A percentile compares a stretch with the other conserved stretches of the same genome.
phyloP scores from a whole-genome alignment of 805 yeast species.

The Candida chilensis region DNA sequence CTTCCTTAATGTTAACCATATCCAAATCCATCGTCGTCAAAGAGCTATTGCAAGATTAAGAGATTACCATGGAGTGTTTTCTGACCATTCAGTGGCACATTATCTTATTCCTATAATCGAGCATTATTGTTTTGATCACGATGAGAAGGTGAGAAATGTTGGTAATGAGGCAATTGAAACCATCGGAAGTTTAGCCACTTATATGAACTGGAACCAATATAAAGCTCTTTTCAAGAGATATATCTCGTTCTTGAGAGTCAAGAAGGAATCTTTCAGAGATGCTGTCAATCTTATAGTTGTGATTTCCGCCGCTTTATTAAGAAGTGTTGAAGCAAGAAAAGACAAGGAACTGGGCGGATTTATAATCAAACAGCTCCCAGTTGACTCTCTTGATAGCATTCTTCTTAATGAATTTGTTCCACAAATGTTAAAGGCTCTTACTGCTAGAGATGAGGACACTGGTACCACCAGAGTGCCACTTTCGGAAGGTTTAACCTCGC shows the following conservation, averaged over 20 bases:
- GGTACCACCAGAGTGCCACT: constrained; percentile 67
- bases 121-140: constrained; percentile 54
- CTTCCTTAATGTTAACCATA: constrained; percentile 67
- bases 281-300: constrained; percentile 50
- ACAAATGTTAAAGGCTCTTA: constrained; percentile 49
- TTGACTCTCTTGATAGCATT: constrained; percentile 1
- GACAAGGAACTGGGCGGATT: constrained; percentile 3
- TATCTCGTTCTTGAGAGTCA: constrained; percentile 35
- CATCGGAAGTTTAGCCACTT: constrained; percentile 47
- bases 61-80: constrained; percentile 34
- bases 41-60: constrained; percentile 67
- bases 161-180: constrained; percentile 58
- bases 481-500: constrained; percentile 69
- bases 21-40: constrained; percentile 80
- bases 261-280: constrained; percentile 41
- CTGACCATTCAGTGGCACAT: constrained; percentile 59
- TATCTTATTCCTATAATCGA: constrained; percentile 82
- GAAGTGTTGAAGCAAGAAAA: constrained; percentile 15
- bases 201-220: constrained; percentile 72
- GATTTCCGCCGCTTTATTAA: constrained; percentile 39
- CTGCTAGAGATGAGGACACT: constrained; percentile 69
- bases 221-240: constrained; percentile 68
- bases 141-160: constrained; percentile 51
- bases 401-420: constrained; percentile 56
- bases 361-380: not conserved